These are phyloP conservation scores for Plenodomus lindquistii DNA, from an alignment of 2,329 filamentous ascomycete genomes.

Conservation along the genomic window DNA sequence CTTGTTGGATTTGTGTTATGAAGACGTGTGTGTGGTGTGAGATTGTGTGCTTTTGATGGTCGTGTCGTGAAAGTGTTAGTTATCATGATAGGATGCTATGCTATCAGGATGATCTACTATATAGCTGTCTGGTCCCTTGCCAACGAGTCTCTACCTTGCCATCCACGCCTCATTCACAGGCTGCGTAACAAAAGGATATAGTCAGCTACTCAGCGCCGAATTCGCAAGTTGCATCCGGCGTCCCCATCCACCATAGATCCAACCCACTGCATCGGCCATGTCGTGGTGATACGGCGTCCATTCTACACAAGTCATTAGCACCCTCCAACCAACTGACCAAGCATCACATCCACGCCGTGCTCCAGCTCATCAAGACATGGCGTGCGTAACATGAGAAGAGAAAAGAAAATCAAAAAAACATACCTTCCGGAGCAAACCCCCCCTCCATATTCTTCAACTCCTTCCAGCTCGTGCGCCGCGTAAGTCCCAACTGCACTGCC, in stretches of 20 bases:
- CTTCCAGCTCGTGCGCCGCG: conserved; percentile 33
- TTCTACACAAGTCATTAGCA: too few relatives aligned
- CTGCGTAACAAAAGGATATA: conserved; percentile 6
- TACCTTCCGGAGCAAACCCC: conserved; percentile 33
- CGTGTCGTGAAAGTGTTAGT: too few relatives aligned
- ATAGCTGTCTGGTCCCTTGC: too few relatives aligned
- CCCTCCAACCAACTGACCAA: too few relatives aligned
- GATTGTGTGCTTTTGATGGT: not conserved
- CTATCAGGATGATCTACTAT: too few relatives aligned
- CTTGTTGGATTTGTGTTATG: not conserved
- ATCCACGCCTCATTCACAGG: conserved; percentile 4
- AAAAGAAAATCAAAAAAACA: not conserved
- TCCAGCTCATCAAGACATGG: too few relatives aligned
- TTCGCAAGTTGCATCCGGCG: conserved; percentile 37
- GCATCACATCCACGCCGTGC: too few relatives aligned
- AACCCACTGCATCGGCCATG: conserved; percentile 41
- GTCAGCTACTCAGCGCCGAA: conserved; percentile 25
- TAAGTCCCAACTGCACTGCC: conserved; percentile 30
- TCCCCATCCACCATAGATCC: conserved; percentile 42
- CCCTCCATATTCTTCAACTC: conserved; percentile 34
- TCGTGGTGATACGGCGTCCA: conserved; percentile 42
- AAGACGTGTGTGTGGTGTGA: not conserved
- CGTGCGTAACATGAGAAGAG: too few relatives aligned
- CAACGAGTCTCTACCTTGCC: too few relatives aligned
- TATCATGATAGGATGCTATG: too few relatives aligned